Conservation (phyloP, 352 stramenopile species). For the Phytophthora brassicae region DNA sequence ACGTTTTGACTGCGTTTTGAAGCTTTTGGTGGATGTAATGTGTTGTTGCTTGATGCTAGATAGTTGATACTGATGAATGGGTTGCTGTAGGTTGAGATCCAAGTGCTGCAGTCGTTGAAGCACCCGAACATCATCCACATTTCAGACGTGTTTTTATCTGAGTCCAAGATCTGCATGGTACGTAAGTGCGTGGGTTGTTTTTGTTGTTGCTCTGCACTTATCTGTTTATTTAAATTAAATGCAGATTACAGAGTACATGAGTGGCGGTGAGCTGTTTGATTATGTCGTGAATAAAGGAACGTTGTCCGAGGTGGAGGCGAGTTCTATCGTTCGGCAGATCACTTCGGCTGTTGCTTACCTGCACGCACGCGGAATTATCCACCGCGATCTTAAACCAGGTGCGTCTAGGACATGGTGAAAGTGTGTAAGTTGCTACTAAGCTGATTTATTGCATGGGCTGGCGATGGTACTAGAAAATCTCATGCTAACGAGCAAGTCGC, state of each 20-base stretch:
- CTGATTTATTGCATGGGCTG: slow-evolving; percentile 1
- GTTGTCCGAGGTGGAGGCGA: slow-evolving; percentile 86
- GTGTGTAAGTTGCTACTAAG: not conserved
- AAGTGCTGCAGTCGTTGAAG: slow-evolving; percentile 86
- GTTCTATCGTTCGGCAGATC: slow-evolving; percentile 86
- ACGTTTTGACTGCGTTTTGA: slow-evolving; percentile 11
- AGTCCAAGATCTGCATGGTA: slow-evolving; percentile 88
- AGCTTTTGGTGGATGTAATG: not conserved
- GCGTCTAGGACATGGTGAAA: not conserved
- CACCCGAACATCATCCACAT: slow-evolving; percentile 92
- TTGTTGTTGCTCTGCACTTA: not conserved
- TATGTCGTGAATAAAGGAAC: slow-evolving; percentile 91
- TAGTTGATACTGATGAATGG: slow-evolving; percentile 1
- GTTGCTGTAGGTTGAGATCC: slow-evolving; percentile 72
- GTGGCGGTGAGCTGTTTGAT: slow-evolving; percentile 89
- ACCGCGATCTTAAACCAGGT: slow-evolving; percentile 90
- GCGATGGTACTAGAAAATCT: slow-evolving; percentile 57
- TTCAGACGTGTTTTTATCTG: slow-evolving; percentile 83
- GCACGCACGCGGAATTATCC: slow-evolving; percentile 85
- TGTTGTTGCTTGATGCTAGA: not conserved
- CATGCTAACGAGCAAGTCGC: slow-evolving; percentile 84
- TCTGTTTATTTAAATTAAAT: not conserved
- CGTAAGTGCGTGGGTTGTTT: not conserved
- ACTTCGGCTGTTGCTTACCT: slow-evolving; percentile 90
- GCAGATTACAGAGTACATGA: slow-evolving; percentile 88